Evolutionary conservation across 257 asterid genomes (phyloP).

Genomic region (Solanum megistacrolobum): DNA sequence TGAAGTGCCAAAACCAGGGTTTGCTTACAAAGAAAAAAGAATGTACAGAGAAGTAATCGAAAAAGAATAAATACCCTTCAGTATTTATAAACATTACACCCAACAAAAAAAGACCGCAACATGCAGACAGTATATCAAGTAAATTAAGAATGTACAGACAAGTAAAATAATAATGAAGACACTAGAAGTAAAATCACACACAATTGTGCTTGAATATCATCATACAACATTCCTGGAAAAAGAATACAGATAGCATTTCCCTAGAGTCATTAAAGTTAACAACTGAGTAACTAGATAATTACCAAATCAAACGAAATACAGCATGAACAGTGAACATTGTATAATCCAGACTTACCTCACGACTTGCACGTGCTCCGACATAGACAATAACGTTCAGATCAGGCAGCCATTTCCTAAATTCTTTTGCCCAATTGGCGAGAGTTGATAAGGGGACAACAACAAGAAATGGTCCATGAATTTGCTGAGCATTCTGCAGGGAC

Average conservation of each 20-base stretch:
- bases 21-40: neutral
- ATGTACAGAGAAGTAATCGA: neutral
- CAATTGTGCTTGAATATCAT: neutral
- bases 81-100: neutral
- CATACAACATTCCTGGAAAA: neutral
- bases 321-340: neutral
- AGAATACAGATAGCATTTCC: neutral
- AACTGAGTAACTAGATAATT: neutral
- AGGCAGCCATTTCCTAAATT: conserved; percentile 94
- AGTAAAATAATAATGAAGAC: neutral
- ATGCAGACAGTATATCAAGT: neutral
- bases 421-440: conserved; percentile 98
- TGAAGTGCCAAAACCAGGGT: neutral
- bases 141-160: neutral
- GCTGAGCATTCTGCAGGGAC: conserved; percentile 71
- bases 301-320: neutral
- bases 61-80: neutral
- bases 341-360: conserved; percentile 55
- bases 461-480: conserved; percentile 95
- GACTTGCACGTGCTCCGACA: conserved; percentile 97
- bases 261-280: neutral
- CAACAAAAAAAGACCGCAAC: neutral
- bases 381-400: conserved; percentile 75
- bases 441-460: conserved; percentile 98
- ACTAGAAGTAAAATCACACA: neutral